phyloP scores from a whole-genome alignment of 2,329 filamentous ascomycete species.

The Ilyonectria robusta region DNA sequence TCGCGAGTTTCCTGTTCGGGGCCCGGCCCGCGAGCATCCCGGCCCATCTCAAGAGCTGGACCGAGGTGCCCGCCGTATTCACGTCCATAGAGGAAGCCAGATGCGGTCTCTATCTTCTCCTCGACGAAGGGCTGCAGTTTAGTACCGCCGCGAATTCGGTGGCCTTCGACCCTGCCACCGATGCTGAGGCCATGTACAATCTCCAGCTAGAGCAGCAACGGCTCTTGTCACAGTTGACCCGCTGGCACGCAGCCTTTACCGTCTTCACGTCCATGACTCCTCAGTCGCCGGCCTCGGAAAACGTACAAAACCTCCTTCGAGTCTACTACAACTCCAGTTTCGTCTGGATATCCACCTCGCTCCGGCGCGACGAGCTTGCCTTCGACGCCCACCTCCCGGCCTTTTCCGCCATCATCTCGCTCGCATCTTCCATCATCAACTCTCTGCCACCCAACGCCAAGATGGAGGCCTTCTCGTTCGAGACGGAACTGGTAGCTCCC shows the following conservation, averaged over 20 bases:
- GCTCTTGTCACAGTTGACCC: slow-evolving; percentile 48
- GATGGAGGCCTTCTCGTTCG: slow-evolving; percentile 55
- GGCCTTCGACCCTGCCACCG: slow-evolving; percentile 45
- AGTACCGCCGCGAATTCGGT: slow-evolving; percentile 45
- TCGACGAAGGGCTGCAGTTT: slow-evolving; percentile 58
- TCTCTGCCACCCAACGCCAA: slow-evolving; percentile 28
- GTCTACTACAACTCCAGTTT: slow-evolving; percentile 54
- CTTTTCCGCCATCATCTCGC: slow-evolving; percentile 56
- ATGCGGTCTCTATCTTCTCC: slow-evolving; percentile 53
- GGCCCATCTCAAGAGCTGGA: slow-evolving; percentile 49
- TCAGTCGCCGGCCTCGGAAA: slow-evolving; percentile 30
- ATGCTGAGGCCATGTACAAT: slow-evolving; percentile 40
- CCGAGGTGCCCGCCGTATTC: slow-evolving; percentile 53
- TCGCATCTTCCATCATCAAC: slow-evolving; percentile 50
- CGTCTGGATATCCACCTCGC: slow-evolving; percentile 52
- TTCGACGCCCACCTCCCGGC: slow-evolving; percentile 54
- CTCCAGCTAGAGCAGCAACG: slow-evolving; percentile 53
- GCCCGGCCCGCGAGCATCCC: slow-evolving; percentile 55
- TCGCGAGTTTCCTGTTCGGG: slow-evolving; percentile 59
- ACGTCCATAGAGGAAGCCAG: slow-evolving; percentile 51
- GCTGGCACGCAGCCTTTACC: slow-evolving; percentile 52
- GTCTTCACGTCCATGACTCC: slow-evolving; percentile 46
- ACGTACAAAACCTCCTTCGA: slow-evolving; percentile 50
- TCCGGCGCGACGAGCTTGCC: slow-evolving; percentile 50
- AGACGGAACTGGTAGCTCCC: slow-evolving; percentile 59